Base-by-base conservation (phyloP, 352 stramenopile genomes). In the Thalassiosira hispida region DNA sequence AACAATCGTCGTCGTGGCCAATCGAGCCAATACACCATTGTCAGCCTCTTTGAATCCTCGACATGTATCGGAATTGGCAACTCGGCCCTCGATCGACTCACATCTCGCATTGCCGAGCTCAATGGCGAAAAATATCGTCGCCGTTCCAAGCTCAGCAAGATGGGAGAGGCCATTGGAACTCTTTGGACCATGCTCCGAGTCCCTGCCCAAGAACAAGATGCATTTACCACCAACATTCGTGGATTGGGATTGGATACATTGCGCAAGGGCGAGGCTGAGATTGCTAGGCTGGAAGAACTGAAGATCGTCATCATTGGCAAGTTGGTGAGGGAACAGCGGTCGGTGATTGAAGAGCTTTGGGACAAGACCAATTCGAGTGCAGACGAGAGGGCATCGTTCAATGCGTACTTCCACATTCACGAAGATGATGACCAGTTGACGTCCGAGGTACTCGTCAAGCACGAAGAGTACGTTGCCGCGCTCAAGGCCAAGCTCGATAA, bases 141-240 rank as follows among this genome's bases (percentile, higher is more conserved):
- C 20, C 90, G 92, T 35, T 29, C 46, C 0, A 66, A 82, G 51
- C 76, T 95, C 11, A 71, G 79, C 69, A 81, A 92, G 14, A 88
- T 95, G 84, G 91, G 91, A 42, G 55, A 29, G 11, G 61, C 83
- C 42, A 95, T 95, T 79, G 73, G 78, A 3, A 57, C 70, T 6
- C 63, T 95, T 1, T 95, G 91, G 91, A 87, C 88, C 46, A 93
- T 93, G 66, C 76, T 95, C 2, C 75, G 77, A 18, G 81, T 94
- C 35, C 64, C 88, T 1, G 47, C 82, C 22, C 88, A 93, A 47
- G 88, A 93, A 52, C 90, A 94, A 74, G 49, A 55, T 35, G 64
- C 74, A 40, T 95, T 95, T 59, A 90, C 87, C n/a, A 72, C 86
- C 49, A 90, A 70, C 47, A 84, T 93, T 18, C 66, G 88, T 61